Conservation (phyloP, 345 rosid species). For the Hypericum perforatum region DNA sequence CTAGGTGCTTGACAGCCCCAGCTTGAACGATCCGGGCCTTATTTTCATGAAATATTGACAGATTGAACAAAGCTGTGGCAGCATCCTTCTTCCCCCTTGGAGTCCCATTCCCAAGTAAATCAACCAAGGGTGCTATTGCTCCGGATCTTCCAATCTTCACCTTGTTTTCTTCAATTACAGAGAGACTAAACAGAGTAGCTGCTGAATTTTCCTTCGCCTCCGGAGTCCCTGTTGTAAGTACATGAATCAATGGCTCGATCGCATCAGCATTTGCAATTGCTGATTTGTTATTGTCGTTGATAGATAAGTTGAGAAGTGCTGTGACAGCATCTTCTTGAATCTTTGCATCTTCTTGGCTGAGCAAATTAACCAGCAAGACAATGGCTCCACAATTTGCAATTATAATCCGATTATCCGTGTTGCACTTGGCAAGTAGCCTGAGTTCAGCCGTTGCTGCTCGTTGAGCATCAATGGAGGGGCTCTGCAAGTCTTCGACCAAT, state of each 20-base stretch:
- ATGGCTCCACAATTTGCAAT: constrained; percentile 74
- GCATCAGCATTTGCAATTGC: constrained; percentile 65
- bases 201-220: constrained; percentile 92
- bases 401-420: constrained; percentile 64
- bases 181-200: constrained; percentile 79
- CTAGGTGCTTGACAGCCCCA: constrained; percentile 78
- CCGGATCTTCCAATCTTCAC: constrained; percentile 73
- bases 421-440: constrained; percentile 68
- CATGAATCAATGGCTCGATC: constrained; percentile 66
- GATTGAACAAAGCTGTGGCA: constrained; percentile 75
- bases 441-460: constrained; percentile 50
- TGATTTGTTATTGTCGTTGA: constrained; percentile 67
- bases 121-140: constrained; percentile 77
- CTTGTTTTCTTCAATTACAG: constrained; percentile 75
- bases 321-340: constrained; percentile 82
- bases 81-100: constrained; percentile 90
- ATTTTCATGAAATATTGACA: constrained; percentile 77
- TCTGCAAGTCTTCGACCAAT: constrained; percentile 56
- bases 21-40: constrained; percentile 69
- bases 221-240: constrained; percentile 62
- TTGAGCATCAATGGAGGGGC: constrained; percentile 46
- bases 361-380: constrained; percentile 44
- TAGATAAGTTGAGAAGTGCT: constrained; percentile 78
- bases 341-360: constrained; percentile 40
- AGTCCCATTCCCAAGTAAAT: constrained; percentile 69